Evolutionary conservation across 768 basidiomycete genomes (phyloP).

Genomic region (Naganishia onofrii): DNA sequence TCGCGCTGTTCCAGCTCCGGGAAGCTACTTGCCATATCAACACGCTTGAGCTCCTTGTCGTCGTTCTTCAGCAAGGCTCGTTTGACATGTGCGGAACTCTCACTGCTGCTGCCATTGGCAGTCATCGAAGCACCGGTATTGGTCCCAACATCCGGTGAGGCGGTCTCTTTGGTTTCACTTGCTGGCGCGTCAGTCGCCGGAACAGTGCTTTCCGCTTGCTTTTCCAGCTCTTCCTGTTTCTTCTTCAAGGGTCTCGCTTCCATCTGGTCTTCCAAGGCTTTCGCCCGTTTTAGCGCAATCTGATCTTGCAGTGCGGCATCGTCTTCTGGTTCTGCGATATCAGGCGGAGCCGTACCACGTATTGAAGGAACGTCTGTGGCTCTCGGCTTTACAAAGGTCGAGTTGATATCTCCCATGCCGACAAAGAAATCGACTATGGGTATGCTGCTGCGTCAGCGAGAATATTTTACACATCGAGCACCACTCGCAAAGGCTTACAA

Average conservation of each 20-base stretch:
- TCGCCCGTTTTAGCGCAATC: slow-evolving; percentile 67
- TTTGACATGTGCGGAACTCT: slow-evolving; percentile 36
- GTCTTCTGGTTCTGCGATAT: slow-evolving; percentile 53
- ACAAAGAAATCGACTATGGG: slow-evolving; percentile 91
- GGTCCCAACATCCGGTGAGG: neutral
- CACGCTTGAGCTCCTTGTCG: slow-evolving; percentile 73
- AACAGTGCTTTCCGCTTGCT: slow-evolving; percentile 27
- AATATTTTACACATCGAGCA: neutral
- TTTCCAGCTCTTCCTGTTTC: slow-evolving; percentile 64
- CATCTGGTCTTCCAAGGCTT: slow-evolving; percentile 76
- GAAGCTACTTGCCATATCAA: slow-evolving; percentile 63
- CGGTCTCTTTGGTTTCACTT: slow-evolving; percentile 22
- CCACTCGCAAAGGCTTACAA: slow-evolving; percentile 61
- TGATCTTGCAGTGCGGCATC: slow-evolving; percentile 55
- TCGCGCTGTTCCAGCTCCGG: neutral
- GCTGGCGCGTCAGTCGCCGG: slow-evolving; percentile 48
- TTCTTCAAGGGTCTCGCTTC: slow-evolving; percentile 83
- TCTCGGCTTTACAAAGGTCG: slow-evolving; percentile 78
- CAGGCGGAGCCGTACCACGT: slow-evolving; percentile 53
- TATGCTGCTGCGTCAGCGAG: neutral
- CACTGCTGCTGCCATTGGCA: slow-evolving; percentile 10
- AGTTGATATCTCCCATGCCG: slow-evolving; percentile 97
- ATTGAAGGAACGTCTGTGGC: slow-evolving; percentile 54
- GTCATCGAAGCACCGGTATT: neutral
- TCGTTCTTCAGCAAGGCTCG: slow-evolving; percentile 77